Base-by-base conservation (phyloP, 257 asterid species). In the Nicotiana sylvestris region DNA sequence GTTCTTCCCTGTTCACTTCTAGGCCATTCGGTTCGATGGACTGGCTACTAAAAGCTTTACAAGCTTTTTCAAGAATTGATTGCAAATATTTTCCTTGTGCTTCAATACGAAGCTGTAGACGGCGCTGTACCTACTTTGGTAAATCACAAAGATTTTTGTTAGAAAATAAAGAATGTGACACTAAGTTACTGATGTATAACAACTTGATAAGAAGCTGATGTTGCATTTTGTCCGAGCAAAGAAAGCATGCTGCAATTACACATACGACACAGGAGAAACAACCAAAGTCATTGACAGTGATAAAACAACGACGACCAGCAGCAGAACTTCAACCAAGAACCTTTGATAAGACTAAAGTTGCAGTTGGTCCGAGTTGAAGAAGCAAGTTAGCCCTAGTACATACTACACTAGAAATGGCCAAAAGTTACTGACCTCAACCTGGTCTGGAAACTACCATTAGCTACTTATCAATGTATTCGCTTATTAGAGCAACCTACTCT, bases 1-100 rank as follows among this genome's bases (percentile, higher is more conserved):
- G 93, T 85, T 93, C 97, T 82, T 88, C 90, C 33, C 92, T 81
- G 11, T 94, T 89, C 9, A 90, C 87, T 84, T 95, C 97, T 32
- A 93, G 83, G 56, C 94, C 91, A 6, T 91, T 86, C 7, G 90
- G 78, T 13, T 69, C 67, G 4, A 81, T 21, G 33, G 68, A 57
- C 65, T 66, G 83, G 67, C 21, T 66, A 29, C 33, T 66, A 35
- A 83, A 80, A 39, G 85, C 69, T 32, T 77, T 78, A 25, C 81
- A 66, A 46, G 90, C 91, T 64, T 87, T 89, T 80, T 89, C 91
- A 32, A 89, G 87, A 79, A 89, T 85, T 6, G 90, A 81, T 43
- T 89, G 89, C 81, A 86, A 81, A 39, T 89, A 89, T 67, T 89
- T 89, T 6, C 90, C 83, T 29, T 89, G 90, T 56, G 90, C 90